Conservation (phyloP, 148 eudicot genomes). For the Rhododendron williamsianum region DNA sequence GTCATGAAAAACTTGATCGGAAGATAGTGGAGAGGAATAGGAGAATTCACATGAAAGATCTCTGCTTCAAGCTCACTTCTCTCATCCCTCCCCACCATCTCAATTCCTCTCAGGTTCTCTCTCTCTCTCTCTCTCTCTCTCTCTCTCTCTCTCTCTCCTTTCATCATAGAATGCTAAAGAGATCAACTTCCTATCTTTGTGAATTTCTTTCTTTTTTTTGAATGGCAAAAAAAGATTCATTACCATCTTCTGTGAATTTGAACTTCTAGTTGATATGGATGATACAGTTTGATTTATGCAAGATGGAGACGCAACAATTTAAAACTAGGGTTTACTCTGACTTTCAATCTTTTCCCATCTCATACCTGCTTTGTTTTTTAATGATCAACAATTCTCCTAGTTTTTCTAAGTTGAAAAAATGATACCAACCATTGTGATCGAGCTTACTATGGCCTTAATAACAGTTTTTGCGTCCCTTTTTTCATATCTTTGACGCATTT, state of each 20-base stretch:
- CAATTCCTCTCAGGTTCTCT: slow-evolving; percentile 19
- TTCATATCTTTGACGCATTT: neutral
- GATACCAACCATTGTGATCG: too few species aligned
- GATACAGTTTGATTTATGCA: neutral
- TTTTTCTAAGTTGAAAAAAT: too few species aligned
- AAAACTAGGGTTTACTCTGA: neutral
- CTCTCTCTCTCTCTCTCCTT: neutral
- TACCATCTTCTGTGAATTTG: neutral
- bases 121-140: neutral
- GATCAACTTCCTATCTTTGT: neutral
- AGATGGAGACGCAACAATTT: neutral
- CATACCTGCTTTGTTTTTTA: neutral
- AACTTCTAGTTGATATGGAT: neutral
- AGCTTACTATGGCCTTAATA: too few species aligned
- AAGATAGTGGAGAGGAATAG: slow-evolving; percentile 32
- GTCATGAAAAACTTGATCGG: slow-evolving; percentile 16
- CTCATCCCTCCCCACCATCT: slow-evolving; percentile 31
- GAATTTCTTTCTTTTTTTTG: too few species aligned
- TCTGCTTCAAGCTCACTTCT: slow-evolving; percentile 27
- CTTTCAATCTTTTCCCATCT: neutral
- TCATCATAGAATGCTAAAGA: neutral
- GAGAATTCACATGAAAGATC: slow-evolving; percentile 32
- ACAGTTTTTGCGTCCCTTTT: neutral
- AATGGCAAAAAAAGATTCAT: too few species aligned
- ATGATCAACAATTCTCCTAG: neutral